Conservation (phyloP, 495 filamentous ascomycete species). For the Aspergillus nanangensis region DNA sequence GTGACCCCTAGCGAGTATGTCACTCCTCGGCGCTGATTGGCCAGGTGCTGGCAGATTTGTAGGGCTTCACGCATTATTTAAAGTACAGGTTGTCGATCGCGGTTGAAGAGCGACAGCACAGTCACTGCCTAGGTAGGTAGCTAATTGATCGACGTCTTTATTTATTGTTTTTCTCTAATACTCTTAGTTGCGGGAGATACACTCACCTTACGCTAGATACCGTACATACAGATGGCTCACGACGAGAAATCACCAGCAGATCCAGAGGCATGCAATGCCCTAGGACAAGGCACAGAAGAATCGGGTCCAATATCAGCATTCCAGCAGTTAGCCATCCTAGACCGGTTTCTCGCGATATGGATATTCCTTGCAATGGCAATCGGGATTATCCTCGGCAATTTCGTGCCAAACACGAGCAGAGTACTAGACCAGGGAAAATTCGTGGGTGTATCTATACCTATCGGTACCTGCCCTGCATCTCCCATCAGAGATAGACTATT, state of each 20-base stretch:
- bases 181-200: background rate
- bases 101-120: too few relatives aligned
- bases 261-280: background rate
- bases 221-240: background rate
- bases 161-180: background rate
- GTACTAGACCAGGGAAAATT: conserved; percentile 69
- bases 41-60: background rate
- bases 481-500: background rate
- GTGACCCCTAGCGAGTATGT: too few relatives aligned
- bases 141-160: too few relatives aligned
- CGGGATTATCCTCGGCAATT: conserved; percentile 77
- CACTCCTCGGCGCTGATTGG: conserved; percentile 3
- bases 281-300: background rate
- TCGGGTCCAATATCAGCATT: conserved; percentile 29
- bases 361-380: conserved; percentile 81
- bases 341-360: conserved; percentile 78
- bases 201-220: background rate
- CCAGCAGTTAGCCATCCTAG: conserved; percentile 59
- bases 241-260: background rate
- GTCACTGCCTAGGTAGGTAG: too few relatives aligned
- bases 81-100: background rate
- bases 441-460: conserved; percentile 70
- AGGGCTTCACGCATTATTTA: background rate
- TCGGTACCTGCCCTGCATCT: conserved; percentile 52
- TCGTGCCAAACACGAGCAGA: conserved; percentile 57